Evolutionary conservation across 2,329 filamentous ascomycete species (phyloP).

Genomic region (Malbranchea zuffiana): DNA sequence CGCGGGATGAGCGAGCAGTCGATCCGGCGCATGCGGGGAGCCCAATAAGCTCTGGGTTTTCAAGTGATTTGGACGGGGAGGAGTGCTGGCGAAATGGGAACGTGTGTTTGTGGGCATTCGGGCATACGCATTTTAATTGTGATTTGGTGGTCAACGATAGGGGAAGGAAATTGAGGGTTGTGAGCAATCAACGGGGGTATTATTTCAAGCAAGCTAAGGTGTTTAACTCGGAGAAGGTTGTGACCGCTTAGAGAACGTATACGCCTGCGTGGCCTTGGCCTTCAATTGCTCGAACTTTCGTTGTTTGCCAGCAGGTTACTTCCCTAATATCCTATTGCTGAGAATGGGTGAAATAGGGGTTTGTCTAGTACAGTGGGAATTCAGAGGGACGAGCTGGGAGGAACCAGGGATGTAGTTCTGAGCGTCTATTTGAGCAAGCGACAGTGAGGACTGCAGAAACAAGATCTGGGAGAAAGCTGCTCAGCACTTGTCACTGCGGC

Average conservation of each 20-base stretch:
- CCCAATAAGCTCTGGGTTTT: slow-evolving; percentile 29
- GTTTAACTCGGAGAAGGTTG: slow-evolving; percentile 25
- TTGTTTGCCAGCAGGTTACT: too few species aligned
- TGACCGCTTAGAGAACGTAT: slow-evolving; percentile 9
- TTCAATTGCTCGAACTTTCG: too few species aligned
- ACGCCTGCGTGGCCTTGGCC: too few species aligned
- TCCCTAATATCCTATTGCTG: too few species aligned
- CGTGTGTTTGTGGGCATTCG: slow-evolving; percentile 39
- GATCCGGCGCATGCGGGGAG: slow-evolving; percentile 27
- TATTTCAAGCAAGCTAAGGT: slow-evolving; percentile 27
- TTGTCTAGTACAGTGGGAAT: too few species aligned
- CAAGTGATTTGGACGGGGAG: slow-evolving; percentile 32
- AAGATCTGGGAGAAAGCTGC: too few species aligned
- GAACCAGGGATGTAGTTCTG: too few species aligned
- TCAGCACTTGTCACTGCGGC: too few species aligned
- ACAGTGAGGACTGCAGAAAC: too few species aligned
- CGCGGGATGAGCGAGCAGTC: slow-evolving; percentile 18
- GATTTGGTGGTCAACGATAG: slow-evolving; percentile 24
- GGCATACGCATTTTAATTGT: slow-evolving; percentile 41
- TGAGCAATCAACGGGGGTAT: slow-evolving; percentile 28
- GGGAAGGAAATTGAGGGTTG: slow-evolving; percentile 23
- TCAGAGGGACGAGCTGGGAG: too few species aligned
- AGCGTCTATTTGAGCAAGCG: too few species aligned
- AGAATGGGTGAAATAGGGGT: too few species aligned
- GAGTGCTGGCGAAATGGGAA: slow-evolving; percentile 29